Evolutionary conservation across 768 basidiomycete genomes (phyloP).

Genomic region (Termitomyces eurrhizus): DNA sequence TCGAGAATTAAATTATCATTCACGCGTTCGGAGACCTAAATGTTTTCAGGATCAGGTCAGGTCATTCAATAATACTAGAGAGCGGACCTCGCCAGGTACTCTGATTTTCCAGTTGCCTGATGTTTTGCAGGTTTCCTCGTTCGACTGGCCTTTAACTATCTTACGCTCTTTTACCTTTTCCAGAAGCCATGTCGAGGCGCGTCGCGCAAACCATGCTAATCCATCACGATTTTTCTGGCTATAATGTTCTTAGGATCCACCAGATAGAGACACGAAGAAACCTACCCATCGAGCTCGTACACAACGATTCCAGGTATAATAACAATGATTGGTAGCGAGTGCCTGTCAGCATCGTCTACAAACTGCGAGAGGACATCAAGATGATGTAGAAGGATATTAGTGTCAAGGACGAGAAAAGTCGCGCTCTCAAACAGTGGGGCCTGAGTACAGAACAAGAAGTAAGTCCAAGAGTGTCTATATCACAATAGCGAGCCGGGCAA

Average conservation of each 20-base stretch:
- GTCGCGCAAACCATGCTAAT: constrained; percentile 62
- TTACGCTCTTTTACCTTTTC: constrained; percentile 54
- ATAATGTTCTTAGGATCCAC: neutral
- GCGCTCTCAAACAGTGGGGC: constrained; percentile 37
- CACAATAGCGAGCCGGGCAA: constrained; percentile 6
- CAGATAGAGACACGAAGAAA: neutral
- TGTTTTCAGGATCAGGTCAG: neutral
- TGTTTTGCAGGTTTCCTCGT: constrained; percentile 57
- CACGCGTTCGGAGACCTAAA: constrained; percentile 22
- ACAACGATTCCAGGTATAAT: constrained; percentile 75
- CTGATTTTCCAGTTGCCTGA: constrained; percentile 59
- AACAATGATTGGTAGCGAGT: constrained; percentile 48
- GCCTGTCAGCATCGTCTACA: constrained; percentile 54
- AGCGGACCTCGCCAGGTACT: constrained; percentile 41
- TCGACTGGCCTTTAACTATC: constrained; percentile 56
- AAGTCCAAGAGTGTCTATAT: constrained; percentile 1
- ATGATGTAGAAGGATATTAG: constrained; percentile 71
- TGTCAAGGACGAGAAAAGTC: constrained; percentile 65
- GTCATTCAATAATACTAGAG: neutral
- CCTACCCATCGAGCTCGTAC: constrained; percentile 71
- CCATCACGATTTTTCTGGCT: constrained; percentile 47
- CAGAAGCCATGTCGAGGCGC: constrained; percentile 66
- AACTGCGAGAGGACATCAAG: constrained; percentile 64
- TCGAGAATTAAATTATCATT: constrained; percentile 77
- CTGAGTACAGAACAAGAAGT: constrained; percentile 23